Evolutionary conservation across 805 yeast species (phyloP), one percentile per base, ranked within the genome.

Genomic region (Candida broadrunensis): DNA sequence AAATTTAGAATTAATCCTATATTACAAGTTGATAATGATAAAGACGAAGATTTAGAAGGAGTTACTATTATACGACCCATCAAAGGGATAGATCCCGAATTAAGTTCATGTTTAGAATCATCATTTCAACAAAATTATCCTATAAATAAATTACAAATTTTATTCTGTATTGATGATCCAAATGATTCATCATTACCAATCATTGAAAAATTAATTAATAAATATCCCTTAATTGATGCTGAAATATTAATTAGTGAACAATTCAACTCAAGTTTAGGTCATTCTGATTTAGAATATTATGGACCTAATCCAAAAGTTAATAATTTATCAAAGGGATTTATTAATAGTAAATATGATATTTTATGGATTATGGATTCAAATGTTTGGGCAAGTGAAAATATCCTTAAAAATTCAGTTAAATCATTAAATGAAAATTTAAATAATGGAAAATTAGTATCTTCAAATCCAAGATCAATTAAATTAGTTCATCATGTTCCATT

Each of bases 281-380:
- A 30, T 12, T 54, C 62, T 6, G 84, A 80, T 34, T 7, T 9
- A 21, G 63, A 61, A 26, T 73, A 73, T 48, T 83, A 67, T 52
- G 96, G 96, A 2, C 93, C 95, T 4, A 88, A 88, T 52, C 97
- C 97, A 5, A 88, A 88, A 61, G 86, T 88, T 41, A 87, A 88
- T 61, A 88, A 88, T 60, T 65, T 88, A 35, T 81, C 88, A n/a
- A 85, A 85, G 58, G 96, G 95, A 5, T 87, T 83, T 54, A 58
- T 66, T 30, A 60, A 60, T 2, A 91, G 96, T 6, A 75, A 77
- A 49, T 67, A 77, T 59, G 96, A 88, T 54, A 74, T 85, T 15
- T 49, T 89, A 11, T 88, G 97, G 96, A 79, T 87, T 13, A 72
- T 86, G 65, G 97, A 88, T 61, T 81, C 90, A 20, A 88, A 88